Conservation (phyloP, 148 eudicot species). For the Polygonum aviculare region DNA sequence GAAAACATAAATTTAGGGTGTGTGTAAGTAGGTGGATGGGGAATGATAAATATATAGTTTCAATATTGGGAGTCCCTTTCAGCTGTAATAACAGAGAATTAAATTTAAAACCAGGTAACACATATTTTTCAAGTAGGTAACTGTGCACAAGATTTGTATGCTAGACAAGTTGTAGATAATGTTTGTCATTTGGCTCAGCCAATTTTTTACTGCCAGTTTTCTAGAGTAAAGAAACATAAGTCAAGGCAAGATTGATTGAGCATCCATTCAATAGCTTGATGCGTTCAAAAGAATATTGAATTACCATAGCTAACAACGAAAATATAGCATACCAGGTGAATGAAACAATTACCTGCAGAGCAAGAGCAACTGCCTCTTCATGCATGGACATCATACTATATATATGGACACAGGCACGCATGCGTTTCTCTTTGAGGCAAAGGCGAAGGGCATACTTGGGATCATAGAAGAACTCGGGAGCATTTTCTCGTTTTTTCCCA, state of each 20-base stretch:
- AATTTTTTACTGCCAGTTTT: background rate
- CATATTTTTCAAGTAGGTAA: background rate
- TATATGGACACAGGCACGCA: conserved; percentile 99
- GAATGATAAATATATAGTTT: background rate
- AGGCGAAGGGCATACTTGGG: conserved; percentile 96
- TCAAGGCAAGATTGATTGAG: background rate
- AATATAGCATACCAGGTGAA: background rate
- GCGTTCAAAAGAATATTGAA: background rate
- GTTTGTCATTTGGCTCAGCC: background rate
- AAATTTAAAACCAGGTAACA: background rate
- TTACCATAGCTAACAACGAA: background rate
- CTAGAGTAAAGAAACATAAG: background rate
- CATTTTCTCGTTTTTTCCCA: conserved; percentile 70
- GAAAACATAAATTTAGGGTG: background rate
- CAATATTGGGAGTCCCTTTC: background rate
- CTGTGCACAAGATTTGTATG: background rate
- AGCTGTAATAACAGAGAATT: background rate
- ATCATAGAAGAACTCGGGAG: conserved; percentile 88
- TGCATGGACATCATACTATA: conserved; percentile 99
- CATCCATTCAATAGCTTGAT: background rate
- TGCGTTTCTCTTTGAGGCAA: conserved; percentile 85
- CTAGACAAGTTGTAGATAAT: background rate
- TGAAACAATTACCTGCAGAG: conserved; percentile 58
- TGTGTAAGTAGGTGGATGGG: background rate
- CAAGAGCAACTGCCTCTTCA: conserved; percentile 99